A percentile compares a stretch with the other conserved stretches of the same genome.
These are phyloP conservation scores for Capsicum rhomboideum DNA, from an alignment of 257 asterid species.

Conservation along the genomic window DNA sequence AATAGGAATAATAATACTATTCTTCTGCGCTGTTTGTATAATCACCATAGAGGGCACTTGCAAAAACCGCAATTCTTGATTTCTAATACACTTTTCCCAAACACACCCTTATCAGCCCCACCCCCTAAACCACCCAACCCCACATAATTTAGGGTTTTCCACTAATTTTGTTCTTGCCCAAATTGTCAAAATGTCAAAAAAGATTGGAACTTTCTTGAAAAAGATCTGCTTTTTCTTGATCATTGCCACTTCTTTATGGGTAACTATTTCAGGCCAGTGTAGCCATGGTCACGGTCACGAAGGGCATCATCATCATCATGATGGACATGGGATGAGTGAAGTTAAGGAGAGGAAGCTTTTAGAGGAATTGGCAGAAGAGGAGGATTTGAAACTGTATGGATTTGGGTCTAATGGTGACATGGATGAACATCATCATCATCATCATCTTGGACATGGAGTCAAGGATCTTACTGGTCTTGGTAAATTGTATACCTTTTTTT, in stretches of 20 bases:
- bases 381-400: conserved; percentile 61
- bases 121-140: too few relatives aligned
- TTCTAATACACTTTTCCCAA: conserved; percentile 20
- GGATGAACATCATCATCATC: conserved; percentile 19
- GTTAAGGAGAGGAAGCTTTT: conserved; percentile 34
- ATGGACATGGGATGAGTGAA: conserved; percentile 19
- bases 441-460: conserved; percentile 16
- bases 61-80: conserved; percentile 40
- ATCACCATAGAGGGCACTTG: conserved; percentile 82
- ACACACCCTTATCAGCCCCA: conserved; percentile 2
- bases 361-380: conserved; percentile 95
- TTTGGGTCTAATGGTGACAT: conserved; percentile 24
- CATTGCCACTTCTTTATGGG: neutral
- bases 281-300: conserved; percentile 34
- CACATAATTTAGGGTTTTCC: neutral
- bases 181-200: neutral
- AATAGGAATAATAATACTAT: conserved; percentile 72
- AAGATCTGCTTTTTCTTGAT: conserved; percentile 11
- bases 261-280: conserved; percentile 28
- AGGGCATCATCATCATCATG: conserved; percentile 11
- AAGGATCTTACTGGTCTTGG: conserved; percentile 65
- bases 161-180: neutral
- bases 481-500: conserved; percentile 3
- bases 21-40: conserved; percentile 64
- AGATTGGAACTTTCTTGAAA: neutral